These are phyloP conservation scores for Hypericum androsaemum DNA, from an alignment of 345 rosid genomes.

Conservation along the genomic window DNA sequence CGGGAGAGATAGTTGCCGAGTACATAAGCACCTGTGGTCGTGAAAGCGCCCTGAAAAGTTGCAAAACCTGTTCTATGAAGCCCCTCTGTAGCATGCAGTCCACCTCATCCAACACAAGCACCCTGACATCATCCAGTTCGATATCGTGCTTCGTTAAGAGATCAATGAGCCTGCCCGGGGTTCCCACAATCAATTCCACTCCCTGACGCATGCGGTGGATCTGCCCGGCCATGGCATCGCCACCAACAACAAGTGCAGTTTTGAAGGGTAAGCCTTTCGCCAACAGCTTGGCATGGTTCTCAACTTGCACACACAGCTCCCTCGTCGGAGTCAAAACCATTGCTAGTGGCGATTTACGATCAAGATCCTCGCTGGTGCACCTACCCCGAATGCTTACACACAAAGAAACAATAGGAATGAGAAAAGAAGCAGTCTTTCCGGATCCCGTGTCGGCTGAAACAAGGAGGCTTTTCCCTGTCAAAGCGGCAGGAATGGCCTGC, in stretches of 20 bases:
- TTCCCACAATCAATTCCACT: slow-evolving; percentile 71
- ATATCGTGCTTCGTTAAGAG: slow-evolving; percentile 56
- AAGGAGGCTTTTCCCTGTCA: slow-evolving; percentile 52
- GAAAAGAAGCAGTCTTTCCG: slow-evolving; percentile 82
- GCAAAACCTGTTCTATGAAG: slow-evolving; percentile 84
- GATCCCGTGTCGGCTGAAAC: slow-evolving; percentile 88
- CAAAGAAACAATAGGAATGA: slow-evolving; percentile 57
- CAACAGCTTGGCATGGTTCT: slow-evolving; percentile 80
- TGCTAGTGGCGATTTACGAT: slow-evolving; percentile 42
- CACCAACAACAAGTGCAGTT: slow-evolving; percentile 90
- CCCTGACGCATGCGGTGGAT: slow-evolving; percentile 72
- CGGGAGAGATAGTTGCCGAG: slow-evolving; percentile 71
- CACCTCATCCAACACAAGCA: slow-evolving; percentile 74
- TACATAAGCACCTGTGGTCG: slow-evolving; percentile 77
- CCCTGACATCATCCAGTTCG: slow-evolving; percentile 37
- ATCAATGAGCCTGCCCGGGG: slow-evolving; percentile 90
- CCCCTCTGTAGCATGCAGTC: slow-evolving; percentile 94
- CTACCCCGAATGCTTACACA: slow-evolving; percentile 34
- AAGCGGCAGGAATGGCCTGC: slow-evolving; percentile 81
- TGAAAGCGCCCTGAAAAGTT: slow-evolving; percentile 55
- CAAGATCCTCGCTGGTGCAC: slow-evolving; percentile 16
- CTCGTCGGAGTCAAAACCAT: slow-evolving; percentile 80
- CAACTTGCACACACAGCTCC: slow-evolving; percentile 83
- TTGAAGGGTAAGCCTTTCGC: slow-evolving; percentile 89
- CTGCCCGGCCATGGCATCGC: slow-evolving; percentile 73